Evolutionary conservation across 2,329 filamentous ascomycete species (phyloP).

Genomic region (Trichothecium roseum): DNA sequence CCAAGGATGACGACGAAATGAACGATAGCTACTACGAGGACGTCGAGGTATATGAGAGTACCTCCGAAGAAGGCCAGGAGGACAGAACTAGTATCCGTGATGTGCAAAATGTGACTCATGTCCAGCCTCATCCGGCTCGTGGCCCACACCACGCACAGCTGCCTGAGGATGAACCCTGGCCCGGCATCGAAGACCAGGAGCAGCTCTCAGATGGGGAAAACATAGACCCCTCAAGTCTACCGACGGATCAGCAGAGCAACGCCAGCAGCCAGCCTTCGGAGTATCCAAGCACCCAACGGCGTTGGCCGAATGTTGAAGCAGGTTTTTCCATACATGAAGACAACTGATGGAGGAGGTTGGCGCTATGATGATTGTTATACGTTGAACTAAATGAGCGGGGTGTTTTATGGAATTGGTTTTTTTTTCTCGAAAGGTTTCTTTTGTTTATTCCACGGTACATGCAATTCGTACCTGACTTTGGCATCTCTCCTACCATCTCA

Average conservation of each 20-base stretch:
- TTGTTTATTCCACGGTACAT: too few relatives aligned
- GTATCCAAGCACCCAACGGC: conserved; percentile 41
- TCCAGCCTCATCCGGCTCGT: conserved; percentile 9
- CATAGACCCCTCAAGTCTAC: conserved; percentile 26
- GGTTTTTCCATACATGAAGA: conserved; percentile 33
- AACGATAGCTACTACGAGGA: conserved; percentile 17
- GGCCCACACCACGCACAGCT: conserved; percentile 19
- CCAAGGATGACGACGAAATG: conserved; percentile 22
- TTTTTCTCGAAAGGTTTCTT: too few relatives aligned
- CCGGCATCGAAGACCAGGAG: conserved; percentile 42
- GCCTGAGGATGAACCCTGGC: conserved; percentile 47
- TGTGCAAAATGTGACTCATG: conserved; percentile 17
- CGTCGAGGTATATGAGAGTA: conserved; percentile 24
- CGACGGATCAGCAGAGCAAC: conserved; percentile 19
- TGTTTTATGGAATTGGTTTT: too few relatives aligned
- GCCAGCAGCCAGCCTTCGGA: conserved; percentile 44
- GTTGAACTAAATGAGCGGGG: too few relatives aligned
- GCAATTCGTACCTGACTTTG: too few relatives aligned
- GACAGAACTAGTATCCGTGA: conserved; percentile 10
- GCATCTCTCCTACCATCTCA: too few relatives aligned
- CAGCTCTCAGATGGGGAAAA: conserved; percentile 40
- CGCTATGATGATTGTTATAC: too few relatives aligned
- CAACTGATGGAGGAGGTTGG: conserved; percentile 12
- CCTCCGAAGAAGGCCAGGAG: conserved; percentile 20
- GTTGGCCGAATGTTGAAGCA: conserved; percentile 20